Evolutionary conservation across 495 filamentous ascomycete genomes (phyloP).

Genomic region (Xylaria palmicola): DNA sequence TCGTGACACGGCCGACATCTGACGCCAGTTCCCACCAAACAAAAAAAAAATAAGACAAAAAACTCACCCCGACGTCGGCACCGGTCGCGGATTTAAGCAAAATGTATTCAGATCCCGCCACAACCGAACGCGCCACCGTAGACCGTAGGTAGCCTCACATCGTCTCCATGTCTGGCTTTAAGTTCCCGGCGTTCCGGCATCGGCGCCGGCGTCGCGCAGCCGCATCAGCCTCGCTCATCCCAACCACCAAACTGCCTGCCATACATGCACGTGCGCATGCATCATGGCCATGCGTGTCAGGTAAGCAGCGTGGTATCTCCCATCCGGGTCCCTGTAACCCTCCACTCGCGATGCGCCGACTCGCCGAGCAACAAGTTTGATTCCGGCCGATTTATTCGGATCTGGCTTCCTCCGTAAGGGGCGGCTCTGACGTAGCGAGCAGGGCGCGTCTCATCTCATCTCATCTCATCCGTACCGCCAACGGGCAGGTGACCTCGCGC

Average conservation of each 20-base stretch:
- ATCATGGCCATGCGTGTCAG: not conserved
- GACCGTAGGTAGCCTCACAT: too few relatives aligned
- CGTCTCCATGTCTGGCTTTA: too few relatives aligned
- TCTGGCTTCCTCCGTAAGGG: too few relatives aligned
- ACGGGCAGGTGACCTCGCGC: not conserved
- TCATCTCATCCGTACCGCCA: not conserved
- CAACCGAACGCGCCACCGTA: not conserved
- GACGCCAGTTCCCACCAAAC: not conserved
- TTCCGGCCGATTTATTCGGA: too few relatives aligned
- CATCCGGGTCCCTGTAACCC: not conserved
- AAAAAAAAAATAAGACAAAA: not conserved
- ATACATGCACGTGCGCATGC: not conserved
- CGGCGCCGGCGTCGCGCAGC: constrained; percentile 5
- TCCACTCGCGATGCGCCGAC: too few relatives aligned
- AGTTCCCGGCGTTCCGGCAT: not conserved
- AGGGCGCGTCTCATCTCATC: too few relatives aligned
- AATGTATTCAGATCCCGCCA: not conserved
- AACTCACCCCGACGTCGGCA: not conserved
- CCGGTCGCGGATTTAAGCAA: not conserved
- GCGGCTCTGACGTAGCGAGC: too few relatives aligned
- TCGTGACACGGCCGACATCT: not conserved
- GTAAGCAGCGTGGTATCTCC: not conserved
- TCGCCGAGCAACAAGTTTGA: too few relatives aligned
- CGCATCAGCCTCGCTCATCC: constrained; percentile 1
- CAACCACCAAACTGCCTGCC: not conserved